phyloP scores from a whole-genome alignment of 1,139 yeast genomes.

The Scheffersomyces stambukii region DNA sequence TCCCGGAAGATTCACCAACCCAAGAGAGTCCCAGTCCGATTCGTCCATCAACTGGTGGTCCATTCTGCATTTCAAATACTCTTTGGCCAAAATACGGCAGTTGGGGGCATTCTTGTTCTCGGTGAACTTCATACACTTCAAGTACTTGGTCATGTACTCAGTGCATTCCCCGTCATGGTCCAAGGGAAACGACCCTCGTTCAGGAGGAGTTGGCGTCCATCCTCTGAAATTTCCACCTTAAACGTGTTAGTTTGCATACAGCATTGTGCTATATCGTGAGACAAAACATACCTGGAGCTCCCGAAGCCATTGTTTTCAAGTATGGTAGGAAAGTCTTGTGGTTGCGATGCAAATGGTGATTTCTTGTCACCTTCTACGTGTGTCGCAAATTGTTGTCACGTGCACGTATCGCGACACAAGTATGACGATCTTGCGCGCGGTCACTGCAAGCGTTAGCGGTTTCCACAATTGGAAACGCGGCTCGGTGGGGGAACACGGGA shows the following conservation, averaged over 20 bases:
- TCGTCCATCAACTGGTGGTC: constrained; percentile 80
- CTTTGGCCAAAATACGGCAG: constrained; percentile 79
- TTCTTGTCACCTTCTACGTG: no score
- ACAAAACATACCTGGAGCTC: constrained; percentile 28
- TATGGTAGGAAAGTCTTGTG: background rate
- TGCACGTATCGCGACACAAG: no score
- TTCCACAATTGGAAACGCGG: no score
- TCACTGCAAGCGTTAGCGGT: no score
- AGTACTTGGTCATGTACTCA: constrained; percentile 66
- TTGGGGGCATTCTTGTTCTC: constrained; percentile 84
- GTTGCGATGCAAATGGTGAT: constrained; percentile 1
- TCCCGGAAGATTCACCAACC: constrained; percentile 61
- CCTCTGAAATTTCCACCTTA: constrained; percentile 36
- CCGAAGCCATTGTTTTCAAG: constrained; percentile 19
- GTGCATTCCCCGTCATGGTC: constrained; percentile 91
- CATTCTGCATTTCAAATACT: constrained; percentile 85
- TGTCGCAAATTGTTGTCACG: no score
- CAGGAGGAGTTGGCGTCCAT: constrained; percentile 89
- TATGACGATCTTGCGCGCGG: no score
- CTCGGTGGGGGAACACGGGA: no score
- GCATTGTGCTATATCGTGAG: background rate
- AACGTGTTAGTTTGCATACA: constrained; percentile 5
- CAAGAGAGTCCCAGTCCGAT: constrained; percentile 79
- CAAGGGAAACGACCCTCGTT: constrained; percentile 91
- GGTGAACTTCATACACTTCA: constrained; percentile 74